These are phyloP conservation scores for Sclerotinia spermophila DNA, from an alignment of 2,329 filamentous ascomycete species.

Conservation along the genomic window DNA sequence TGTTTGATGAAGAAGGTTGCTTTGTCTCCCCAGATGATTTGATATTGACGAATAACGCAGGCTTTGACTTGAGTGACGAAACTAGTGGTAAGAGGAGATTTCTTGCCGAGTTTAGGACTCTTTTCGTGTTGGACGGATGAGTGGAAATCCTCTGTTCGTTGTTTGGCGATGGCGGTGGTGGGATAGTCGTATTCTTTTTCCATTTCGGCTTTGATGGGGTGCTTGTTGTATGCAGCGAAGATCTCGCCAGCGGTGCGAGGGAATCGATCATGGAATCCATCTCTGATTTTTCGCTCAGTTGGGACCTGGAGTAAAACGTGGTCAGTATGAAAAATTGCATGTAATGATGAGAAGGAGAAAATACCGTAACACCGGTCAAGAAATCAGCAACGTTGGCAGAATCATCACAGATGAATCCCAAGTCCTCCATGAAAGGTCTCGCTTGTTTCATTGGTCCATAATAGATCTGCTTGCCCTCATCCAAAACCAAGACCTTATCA, in stretches of 20 bases:
- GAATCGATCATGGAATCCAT: slow-evolving; percentile 41
- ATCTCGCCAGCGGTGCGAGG: slow-evolving; percentile 47
- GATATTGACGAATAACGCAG: slow-evolving; percentile 58
- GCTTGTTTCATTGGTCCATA: slow-evolving; percentile 59
- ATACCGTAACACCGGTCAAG: slow-evolving; percentile 51
- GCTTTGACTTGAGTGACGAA: slow-evolving; percentile 54
- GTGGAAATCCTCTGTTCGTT: slow-evolving; percentile 48
- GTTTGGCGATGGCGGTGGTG: slow-evolving; percentile 44
- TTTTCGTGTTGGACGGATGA: slow-evolving; percentile 53
- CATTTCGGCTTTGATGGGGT: slow-evolving; percentile 49
- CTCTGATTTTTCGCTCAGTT: slow-evolving; percentile 61
- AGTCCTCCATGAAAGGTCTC: slow-evolving; percentile 58
- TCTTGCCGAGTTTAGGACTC: slow-evolving; percentile 49
- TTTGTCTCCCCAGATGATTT: slow-evolving; percentile 63
- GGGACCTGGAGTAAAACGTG: slow-evolving; percentile 32
- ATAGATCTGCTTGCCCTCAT: slow-evolving; percentile 62
- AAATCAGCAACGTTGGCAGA: slow-evolving; percentile 64
- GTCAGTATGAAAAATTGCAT: neutral
- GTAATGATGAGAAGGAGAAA: neutral
- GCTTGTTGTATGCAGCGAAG: slow-evolving; percentile 49
- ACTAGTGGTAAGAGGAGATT: slow-evolving; percentile 53
- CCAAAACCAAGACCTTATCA: slow-evolving; percentile 66
- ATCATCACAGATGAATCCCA: slow-evolving; percentile 60
- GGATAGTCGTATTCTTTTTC: slow-evolving; percentile 56
- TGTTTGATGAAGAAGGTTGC: slow-evolving; percentile 62